Evolutionary conservation across 192 early-diverging fungal species (phyloP), one percentile per base, ranked within the genome.

Genomic region (Borealophlyctis nickersoniae): DNA sequence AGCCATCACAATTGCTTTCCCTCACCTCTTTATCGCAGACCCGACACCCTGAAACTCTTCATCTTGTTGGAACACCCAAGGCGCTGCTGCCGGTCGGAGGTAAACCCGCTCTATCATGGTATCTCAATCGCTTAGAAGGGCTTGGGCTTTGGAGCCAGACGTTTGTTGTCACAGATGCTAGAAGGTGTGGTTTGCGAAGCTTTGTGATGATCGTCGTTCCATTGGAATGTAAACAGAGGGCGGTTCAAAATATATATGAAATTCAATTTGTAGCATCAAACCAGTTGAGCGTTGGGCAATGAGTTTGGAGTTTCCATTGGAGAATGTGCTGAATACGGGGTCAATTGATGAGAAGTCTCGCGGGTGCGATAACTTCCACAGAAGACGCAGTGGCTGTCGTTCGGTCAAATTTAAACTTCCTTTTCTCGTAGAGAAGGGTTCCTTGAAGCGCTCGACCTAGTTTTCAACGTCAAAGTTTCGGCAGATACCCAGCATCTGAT

Each of bases 71-170:
- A 34, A 65, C 71, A 9, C 74, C 75, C 30, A 77, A 77, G 36
- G 70, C 56, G 13, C 39, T 77, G 26, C 39, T 76, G 5, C 75
- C 75, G 22, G 56, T 77, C 24, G 73, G 73, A 33, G 74, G 74
- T 4, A 58, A 39, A 39, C 66, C 77, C 56, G 60, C 60, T 3
- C 58, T 78, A n/a, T 51, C 56, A 19, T 77, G 75, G 75, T 77
- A 59, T 58, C 64, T 54, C 55, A 49, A 67, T 30, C 29, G 50
- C 13, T 49, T 39, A 3, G 23, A 32, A 11, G 27, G 14, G 3
- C 9, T 5, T 30, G 26, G 24, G 7, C 5, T 28, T 22, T 22
- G 24, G 24, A 31, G 4, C 4, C 4, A 4, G 19, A 56, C 55
- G 19, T 5, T 31, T 5, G 19, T 56, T 31, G 55, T 56, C 4